These are phyloP conservation scores for Saccharomyces hybrid DNA, from an alignment of 1,139 yeast species.

Conservation along the genomic window DNA sequence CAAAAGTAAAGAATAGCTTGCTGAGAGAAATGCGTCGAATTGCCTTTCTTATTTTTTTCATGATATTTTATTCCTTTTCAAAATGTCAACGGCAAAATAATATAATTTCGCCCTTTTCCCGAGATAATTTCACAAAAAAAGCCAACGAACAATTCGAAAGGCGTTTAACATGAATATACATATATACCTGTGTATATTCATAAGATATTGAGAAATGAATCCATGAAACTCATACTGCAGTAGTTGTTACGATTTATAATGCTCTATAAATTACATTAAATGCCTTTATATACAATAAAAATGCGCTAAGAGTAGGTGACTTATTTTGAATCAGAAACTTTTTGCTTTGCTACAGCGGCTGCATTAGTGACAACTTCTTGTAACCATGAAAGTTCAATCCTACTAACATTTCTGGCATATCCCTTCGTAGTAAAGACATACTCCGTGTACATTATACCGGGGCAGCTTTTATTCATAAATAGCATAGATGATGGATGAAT, in stretches of 20 bases:
- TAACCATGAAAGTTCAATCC: conserved; percentile 80
- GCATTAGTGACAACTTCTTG: conserved; percentile 54
- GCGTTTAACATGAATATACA: background rate
- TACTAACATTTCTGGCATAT: conserved; percentile 81
- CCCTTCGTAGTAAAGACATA: conserved; percentile 90
- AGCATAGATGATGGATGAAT: conserved; percentile 89
- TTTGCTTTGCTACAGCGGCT: conserved; percentile 16
- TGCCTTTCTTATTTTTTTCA: background rate
- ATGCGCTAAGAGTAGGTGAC: too few relatives aligned
- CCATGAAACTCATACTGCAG: background rate
- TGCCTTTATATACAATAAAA: background rate
- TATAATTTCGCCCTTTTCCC: background rate
- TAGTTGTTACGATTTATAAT: background rate
- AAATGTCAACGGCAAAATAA: background rate
- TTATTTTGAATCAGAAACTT: conserved; percentile 1
- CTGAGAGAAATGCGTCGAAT: background rate
- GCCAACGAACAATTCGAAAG: background rate
- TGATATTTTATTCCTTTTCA: background rate
- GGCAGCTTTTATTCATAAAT: conserved; percentile 65
- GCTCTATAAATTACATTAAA: background rate
- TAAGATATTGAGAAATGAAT: background rate
- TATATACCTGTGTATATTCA: too few relatives aligned
- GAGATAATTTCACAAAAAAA: background rate
- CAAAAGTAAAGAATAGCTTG: background rate
- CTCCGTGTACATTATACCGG: conserved; percentile 91